phyloP scores from a whole-genome alignment of 139 green algal species.

The Astrephomene gubernaculifera region DNA sequence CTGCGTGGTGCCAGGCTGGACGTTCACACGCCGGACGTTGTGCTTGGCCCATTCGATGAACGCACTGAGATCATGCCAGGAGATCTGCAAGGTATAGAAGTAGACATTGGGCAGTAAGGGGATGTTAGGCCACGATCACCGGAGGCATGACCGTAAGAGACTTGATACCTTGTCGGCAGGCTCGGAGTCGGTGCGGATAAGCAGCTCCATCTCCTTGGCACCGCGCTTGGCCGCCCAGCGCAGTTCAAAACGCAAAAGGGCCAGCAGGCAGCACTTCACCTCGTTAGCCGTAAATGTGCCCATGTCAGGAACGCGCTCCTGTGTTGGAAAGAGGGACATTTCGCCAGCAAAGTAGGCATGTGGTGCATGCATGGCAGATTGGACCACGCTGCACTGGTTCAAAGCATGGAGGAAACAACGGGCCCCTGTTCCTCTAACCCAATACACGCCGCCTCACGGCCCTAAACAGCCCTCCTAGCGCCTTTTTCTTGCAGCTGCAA shows the following conservation, averaged over 20 bases:
- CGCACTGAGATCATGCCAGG: slow-evolving; percentile 27
- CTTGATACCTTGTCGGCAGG: slow-evolving; percentile 35
- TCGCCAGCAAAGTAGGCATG: too few species aligned
- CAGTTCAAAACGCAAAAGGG: slow-evolving; percentile 21
- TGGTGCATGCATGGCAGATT: too few species aligned
- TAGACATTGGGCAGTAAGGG: too few species aligned
- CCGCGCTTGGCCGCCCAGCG: slow-evolving; percentile 36
- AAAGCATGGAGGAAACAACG: too few species aligned
- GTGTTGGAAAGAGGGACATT: too few species aligned
- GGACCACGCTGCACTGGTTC: too few species aligned
- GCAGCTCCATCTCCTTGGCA: slow-evolving; percentile 40
- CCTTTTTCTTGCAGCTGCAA: too few species aligned
- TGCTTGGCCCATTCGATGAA: slow-evolving; percentile 42
- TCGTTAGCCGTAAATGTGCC: neutral
- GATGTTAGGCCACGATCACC: too few species aligned
- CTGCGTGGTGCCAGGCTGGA: slow-evolving; percentile 48
- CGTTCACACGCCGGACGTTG: slow-evolving; percentile 27
- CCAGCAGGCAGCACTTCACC: slow-evolving; percentile 31
- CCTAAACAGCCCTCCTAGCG: too few species aligned
- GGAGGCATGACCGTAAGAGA: too few species aligned
- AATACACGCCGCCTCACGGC: too few species aligned
- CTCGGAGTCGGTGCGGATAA: slow-evolving; percentile 24
- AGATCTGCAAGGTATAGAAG: slow-evolving; percentile 28
- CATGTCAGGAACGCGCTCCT: neutral
- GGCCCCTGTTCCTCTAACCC: too few species aligned